Conservation (phyloP, 768 basidiomycete species). For the Pleurotus djamor region DNA sequence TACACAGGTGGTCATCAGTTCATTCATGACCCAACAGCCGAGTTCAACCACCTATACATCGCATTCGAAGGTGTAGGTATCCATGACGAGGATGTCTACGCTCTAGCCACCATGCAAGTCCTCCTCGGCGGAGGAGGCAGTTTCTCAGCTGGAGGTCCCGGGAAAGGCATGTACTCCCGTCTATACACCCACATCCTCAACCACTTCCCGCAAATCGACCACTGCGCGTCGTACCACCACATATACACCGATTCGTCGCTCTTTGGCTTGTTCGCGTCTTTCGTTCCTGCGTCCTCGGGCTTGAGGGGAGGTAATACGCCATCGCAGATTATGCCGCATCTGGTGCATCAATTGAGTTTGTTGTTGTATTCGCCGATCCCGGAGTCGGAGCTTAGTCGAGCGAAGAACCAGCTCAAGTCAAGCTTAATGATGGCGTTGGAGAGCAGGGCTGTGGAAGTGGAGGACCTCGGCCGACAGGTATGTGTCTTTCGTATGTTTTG, state of each 20-base stretch:
- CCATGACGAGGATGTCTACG: slow-evolving; percentile 89
- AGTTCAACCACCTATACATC: slow-evolving; percentile 93
- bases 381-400: slow-evolving; percentile 70
- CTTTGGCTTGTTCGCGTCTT: slow-evolving; percentile 89
- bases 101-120: slow-evolving; percentile 91
- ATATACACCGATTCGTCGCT: slow-evolving; percentile 94
- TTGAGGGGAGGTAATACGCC: slow-evolving; percentile 61
- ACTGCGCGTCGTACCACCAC: slow-evolving; percentile 96
- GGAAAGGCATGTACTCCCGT: slow-evolving; percentile 99
- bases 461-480: slow-evolving; percentile 90
- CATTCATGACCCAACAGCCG: slow-evolving; percentile 54
- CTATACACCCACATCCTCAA: slow-evolving; percentile 96
- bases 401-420: slow-evolving; percentile 94
- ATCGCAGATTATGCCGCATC: slow-evolving; percentile 74
- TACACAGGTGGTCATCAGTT: slow-evolving; percentile 88
- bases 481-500: background rate
- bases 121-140: slow-evolving; percentile 94
- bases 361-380: slow-evolving; percentile 72
- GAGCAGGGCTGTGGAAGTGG: slow-evolving; percentile 80
- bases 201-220: slow-evolving; percentile 90
- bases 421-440: slow-evolving; percentile 94
- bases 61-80: slow-evolving; percentile 92
- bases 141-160: slow-evolving; percentile 97
- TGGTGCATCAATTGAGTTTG: slow-evolving; percentile 85
- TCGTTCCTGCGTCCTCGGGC: slow-evolving; percentile 62